Percentiles rank a stretch among this genome's conserved stretches.
These are phyloP conservation scores for Heliocybe sulcata DNA, from an alignment of 1,284 basidiomycete species.

Conservation along the genomic window DNA sequence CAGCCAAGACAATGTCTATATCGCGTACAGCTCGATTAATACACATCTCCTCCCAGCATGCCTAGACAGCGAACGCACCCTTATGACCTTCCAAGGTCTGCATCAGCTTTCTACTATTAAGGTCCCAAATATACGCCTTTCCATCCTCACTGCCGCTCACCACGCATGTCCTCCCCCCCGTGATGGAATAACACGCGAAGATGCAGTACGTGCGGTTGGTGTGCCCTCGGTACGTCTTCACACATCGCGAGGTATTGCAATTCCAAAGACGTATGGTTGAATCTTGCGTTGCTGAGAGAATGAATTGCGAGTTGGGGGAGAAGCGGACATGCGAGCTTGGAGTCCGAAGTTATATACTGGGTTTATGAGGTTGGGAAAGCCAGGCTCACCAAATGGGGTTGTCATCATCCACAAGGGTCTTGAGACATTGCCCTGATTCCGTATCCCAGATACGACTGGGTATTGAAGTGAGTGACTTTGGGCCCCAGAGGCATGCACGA, in stretches of 20 bases:
- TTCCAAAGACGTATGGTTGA: slow-evolving; percentile 93
- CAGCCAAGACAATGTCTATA: slow-evolving; percentile 65
- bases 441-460: slow-evolving; percentile 93
- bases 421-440: slow-evolving; percentile 93
- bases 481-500: too few species aligned
- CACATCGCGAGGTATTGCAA: slow-evolving; percentile 83
- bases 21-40: slow-evolving; percentile 8
- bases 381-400: slow-evolving; percentile 79
- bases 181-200: slow-evolving; percentile 52
- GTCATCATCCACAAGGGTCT: slow-evolving; percentile 93
- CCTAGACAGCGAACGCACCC: slow-evolving; percentile 36
- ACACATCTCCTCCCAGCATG: background rate
- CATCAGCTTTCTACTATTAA: slow-evolving; percentile 76
- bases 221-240: slow-evolving; percentile 90
- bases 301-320: slow-evolving; percentile 86
- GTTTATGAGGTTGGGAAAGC: slow-evolving; percentile 9
- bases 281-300: slow-evolving; percentile 88
- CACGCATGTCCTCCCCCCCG: slow-evolving; percentile 53
- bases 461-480: background rate
- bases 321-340: slow-evolving; percentile 78
- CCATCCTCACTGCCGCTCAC: slow-evolving; percentile 89
- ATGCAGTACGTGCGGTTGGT: slow-evolving; percentile 76
- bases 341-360: slow-evolving; percentile 1
- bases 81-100: slow-evolving; percentile 76
- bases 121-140: slow-evolving; percentile 85